Base-by-base conservation (phyloP, 1,139 yeast genomes). In the Meyerozyma carpophila region DNA sequence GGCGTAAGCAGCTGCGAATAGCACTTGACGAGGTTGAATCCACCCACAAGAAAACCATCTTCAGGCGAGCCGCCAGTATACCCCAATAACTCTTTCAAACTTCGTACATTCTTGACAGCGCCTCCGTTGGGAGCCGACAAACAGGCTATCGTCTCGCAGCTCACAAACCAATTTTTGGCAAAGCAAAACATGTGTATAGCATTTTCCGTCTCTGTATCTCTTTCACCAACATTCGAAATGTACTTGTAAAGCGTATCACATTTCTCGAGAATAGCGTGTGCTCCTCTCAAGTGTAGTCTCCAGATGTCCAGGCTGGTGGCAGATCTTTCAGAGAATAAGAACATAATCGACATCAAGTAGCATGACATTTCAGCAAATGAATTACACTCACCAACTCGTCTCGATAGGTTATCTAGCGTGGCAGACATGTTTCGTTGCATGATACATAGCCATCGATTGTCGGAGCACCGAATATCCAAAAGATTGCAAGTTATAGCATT, bases 221-320 rank as follows among this genome's bases (percentile, higher is more conserved):
- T 24, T 31, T 44, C 36, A 14, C 13, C 18, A 11, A 7, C n/a
- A 11, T 27, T 27, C 29, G 29, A 10, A 27, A 27, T 27, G 13
- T 11, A 10, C 5, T 11, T 27, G 29, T 41, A 42, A 9, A 44
- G 36, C 5, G 32, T 14, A 4, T 44, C 43, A 38, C 49, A 47
- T 32, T 37, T 46, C 11, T 39, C 43, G 11, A 47, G 18, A n/a
- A 47, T 39, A 10, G 46, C 52, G 21, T 50, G 46, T 3, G 62
- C 62, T 5, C 62, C 62, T 13, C 47, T 46, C 40, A 58, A 46
- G 45, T 58, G 62, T 29, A 54, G 43, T 32, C 62, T 46, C 62
- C 62, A 58, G 27, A 56, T 52, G 39, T 53, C 47, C 25, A 53
- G 47, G 8, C 49, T 45, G 2, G 56, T 45, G 1, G 59, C 58